Percentiles rank a stretch among this genome's conserved stretches.
These are phyloP conservation scores for Phytophthora litchii DNA, from an alignment of 352 stramenopile genomes.

Conservation along the genomic window DNA sequence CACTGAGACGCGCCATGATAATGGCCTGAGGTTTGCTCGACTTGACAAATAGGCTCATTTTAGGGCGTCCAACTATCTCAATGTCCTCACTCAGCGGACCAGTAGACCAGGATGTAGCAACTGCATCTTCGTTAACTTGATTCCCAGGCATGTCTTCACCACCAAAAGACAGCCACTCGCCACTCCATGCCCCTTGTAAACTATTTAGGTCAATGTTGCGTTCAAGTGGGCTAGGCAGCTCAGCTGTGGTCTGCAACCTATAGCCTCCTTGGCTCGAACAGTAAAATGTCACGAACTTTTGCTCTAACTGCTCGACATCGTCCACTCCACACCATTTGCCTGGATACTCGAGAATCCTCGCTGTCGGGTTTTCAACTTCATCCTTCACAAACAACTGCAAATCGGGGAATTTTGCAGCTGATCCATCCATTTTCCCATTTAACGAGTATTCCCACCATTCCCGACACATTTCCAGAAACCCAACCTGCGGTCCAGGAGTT, in stretches of 20 bases:
- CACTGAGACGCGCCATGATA: slow-evolving; percentile 46
- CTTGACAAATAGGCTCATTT: slow-evolving; percentile 44
- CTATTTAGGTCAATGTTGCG: slow-evolving; percentile 31
- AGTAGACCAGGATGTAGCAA: slow-evolving; percentile 44
- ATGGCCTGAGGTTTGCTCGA: slow-evolving; percentile 45
- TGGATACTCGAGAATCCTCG: slow-evolving; percentile 47
- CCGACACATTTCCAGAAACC: slow-evolving; percentile 55
- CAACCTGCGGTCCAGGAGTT: slow-evolving; percentile 46
- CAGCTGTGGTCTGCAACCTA: slow-evolving; percentile 6
- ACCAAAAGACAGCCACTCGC: slow-evolving; percentile 60
- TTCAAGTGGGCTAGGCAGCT: slow-evolving; percentile 13
- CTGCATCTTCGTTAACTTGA: slow-evolving; percentile 41
- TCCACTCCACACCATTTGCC: slow-evolving; percentile 49
- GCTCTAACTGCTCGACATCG: slow-evolving; percentile 35
- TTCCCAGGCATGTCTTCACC: slow-evolving; percentile 55
- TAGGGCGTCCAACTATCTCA: slow-evolving; percentile 47
- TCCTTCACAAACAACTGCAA: slow-evolving; percentile 59
- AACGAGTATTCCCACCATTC: slow-evolving; percentile 55
- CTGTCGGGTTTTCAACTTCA: slow-evolving; percentile 35
- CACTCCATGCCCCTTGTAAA: slow-evolving; percentile 53
- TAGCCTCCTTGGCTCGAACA: slow-evolving; percentile 22
- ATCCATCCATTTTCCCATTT: slow-evolving; percentile 33
- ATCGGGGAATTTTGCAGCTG: slow-evolving; percentile 34
- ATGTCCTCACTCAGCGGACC: slow-evolving; percentile 19
- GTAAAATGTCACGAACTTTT: slow-evolving; percentile 42